Evolutionary conservation across 78 protist species (phyloP).

Genomic region (Bigelowiella natans): DNA sequence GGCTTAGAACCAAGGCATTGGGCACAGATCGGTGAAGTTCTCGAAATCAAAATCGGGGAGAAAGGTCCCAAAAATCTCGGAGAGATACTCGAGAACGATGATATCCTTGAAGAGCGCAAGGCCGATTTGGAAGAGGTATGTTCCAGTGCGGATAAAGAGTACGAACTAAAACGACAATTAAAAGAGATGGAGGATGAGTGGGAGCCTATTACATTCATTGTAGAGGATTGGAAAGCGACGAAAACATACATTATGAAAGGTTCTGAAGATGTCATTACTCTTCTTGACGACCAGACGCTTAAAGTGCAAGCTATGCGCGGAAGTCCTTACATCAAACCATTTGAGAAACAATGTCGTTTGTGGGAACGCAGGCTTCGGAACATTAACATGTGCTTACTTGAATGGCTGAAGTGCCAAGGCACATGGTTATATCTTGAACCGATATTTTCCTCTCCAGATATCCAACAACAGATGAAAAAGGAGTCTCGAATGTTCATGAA

Average conservation of each 20-base stretch:
- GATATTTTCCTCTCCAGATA: not conserved
- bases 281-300: slow-evolving; percentile 47
- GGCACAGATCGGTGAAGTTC: not conserved
- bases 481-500: not conserved
- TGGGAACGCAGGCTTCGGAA: slow-evolving; percentile 32
- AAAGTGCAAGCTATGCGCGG: slow-evolving; percentile 31
- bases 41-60: not conserved
- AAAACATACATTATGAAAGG: slow-evolving; percentile 28
- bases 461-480: not conserved
- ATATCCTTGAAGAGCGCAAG: not conserved
- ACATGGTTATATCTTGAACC: not conserved
- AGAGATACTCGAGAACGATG: not conserved
- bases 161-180: not conserved
- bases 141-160: not conserved
- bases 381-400: not conserved
- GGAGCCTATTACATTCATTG: slow-evolving; percentile 29
- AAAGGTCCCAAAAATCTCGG: not conserved
- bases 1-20: not conserved
- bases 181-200: slow-evolving; percentile 28
- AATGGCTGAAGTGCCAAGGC: not conserved
- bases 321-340: slow-evolving; percentile 43
- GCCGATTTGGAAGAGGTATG: not conserved
- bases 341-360: slow-evolving; percentile 6
- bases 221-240: slow-evolving; percentile 17
- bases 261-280: slow-evolving; percentile 24